Evolutionary conservation across 768 basidiomycete genomes (phyloP), one percentile per base, ranked within the genome.

Genomic region (Boletus reticuloceps): DNA sequence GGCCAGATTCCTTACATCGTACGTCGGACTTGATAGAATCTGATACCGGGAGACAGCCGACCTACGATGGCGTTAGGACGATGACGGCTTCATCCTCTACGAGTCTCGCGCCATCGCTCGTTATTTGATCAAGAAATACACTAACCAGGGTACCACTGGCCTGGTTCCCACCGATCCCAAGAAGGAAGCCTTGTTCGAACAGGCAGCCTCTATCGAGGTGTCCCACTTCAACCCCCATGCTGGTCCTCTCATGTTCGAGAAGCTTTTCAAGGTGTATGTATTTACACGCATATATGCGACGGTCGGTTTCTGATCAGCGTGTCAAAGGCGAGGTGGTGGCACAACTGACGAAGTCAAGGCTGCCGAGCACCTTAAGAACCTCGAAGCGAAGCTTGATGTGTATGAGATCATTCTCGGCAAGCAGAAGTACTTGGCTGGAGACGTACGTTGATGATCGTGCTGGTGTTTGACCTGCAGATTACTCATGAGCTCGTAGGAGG

Each of bases 71-170:
- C 4, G 14, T 22, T 31, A 81, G 78, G 74, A 83, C 48, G 85
- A 88, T 25, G 84, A 83, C 39, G 86, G 84, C 6, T 81, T 86
- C 68, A 72, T 79, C 52, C 59, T 90, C 27, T 87, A 77, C 66
- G 85, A 86, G 62, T 79, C 78, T 39, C 81, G 84, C 14, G 85
- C 85, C 1, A 86, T 88, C 56, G 67, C 64, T 37, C 78, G 82
- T 14, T 89, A 88, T 65, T 62, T 88, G 60, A 79, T 75, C 36
- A 66, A 68, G 38, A 86, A 86, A 66, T 82, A 83, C 60, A 64
- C 77, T 8, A 54, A 71, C 47, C 77, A 83, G 55, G 83, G 83
- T 20, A 73, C 78, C 6, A 54, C 67, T 13, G 64, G 53, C 10
- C 75, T 88, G 32, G 70, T 84, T 29, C 86, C 87, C 5, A 62